Base-by-base conservation (phyloP, 306 rosid species). In the Gleditsia sinensis region DNA sequence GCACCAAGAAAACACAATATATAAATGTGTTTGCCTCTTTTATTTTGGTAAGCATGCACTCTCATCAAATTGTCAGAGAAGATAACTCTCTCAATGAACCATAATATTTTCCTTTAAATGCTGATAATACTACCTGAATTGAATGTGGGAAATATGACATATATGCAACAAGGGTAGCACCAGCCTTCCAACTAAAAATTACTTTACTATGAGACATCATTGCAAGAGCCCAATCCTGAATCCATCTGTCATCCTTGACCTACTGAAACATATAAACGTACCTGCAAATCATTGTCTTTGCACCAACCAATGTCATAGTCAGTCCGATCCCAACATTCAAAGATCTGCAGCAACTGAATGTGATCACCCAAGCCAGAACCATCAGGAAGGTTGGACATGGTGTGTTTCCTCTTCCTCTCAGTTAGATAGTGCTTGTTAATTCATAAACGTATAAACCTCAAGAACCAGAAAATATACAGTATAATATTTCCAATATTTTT, bases 301-400 rank as follows among this genome's bases (percentile, higher is more conserved):
- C 97, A 94, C 98, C 98, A 94, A 46, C 81, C 82, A 80, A 85
- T 82, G 80, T 88, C 88, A 75, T 80, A 88, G 81, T 88, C 83
- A 70, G 80, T 85, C 65, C 71, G 91, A 81, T 90, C 88, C 97
- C 97, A 91, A 12, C 82, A 73, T 50, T 94, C 95, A 74, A 49
- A 94, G 81, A 90, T 91, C 80, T 94, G 96, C 55, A 94, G 86
- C 83, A 91, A 88, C 42, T 91, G 97, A 76, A 94, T 90, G 74
- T 94, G 96, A 76, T 94, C 98, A 73, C 97, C 98, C 87, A 85
- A 88, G 70, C 98, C 98, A 78, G 84, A 88, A 63, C 97, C 97
- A 88, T 90, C 97, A 77, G 96, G 97, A 86, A 91, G 93, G 73
- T 83, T 86, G 77, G 80, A 27, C 50, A 70, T 55, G 32, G 77